Base-by-base conservation (phyloP, 305 asterid species). In the Fraxinus albicans region DNA sequence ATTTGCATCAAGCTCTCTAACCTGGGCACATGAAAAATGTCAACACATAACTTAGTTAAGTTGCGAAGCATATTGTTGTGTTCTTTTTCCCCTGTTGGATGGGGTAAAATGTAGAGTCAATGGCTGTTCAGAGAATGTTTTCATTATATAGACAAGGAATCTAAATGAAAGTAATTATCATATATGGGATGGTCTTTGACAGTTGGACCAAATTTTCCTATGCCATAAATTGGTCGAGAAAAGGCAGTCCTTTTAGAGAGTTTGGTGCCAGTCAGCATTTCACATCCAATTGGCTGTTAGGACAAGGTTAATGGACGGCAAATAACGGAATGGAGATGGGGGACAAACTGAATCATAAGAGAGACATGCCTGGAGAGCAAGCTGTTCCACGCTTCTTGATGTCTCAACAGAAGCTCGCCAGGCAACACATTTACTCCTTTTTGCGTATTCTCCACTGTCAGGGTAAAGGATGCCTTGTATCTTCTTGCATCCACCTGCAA, bases 321-420 rank as follows among this genome's bases (percentile, higher is more conserved):
- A 74, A 72, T 55, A 44, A 35, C 36, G 77, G 35, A 77, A 36
- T 69, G 75, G 33, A 80, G 17, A 47, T 29, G 21, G 77, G 75
- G 15, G 81, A 76, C 76, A 40, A 5, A 82, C 69, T 74, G 65
- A 81, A 82, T 36, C 76, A 79, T 67, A 77, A 70, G 85, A 81
- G 29, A 63, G 82, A 85, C 91, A 70, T 88, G 89, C 98, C 95
- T 90, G 98, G 84, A 94, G 93, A 78, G 98, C 97, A 85, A 94
- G 94, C 86, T 94, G 98, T 84, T 91, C 97, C 85, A 91, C 92
- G 23, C 91, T 93, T 85, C 86, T 88, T 67, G 98, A 91, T 78
- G 91, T 72, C 91, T 94, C 99, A 78, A 96, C 98, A 25, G 94
- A 94, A 83, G 98, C 98, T 89, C 94, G 90, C 99, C 99, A 96